Percentiles rank a stretch among this genome's conserved stretches.
These are phyloP conservation scores for Pezicula neosporulosa DNA, from an alignment of 2,329 filamentous ascomycete species.

Conservation along the genomic window DNA sequence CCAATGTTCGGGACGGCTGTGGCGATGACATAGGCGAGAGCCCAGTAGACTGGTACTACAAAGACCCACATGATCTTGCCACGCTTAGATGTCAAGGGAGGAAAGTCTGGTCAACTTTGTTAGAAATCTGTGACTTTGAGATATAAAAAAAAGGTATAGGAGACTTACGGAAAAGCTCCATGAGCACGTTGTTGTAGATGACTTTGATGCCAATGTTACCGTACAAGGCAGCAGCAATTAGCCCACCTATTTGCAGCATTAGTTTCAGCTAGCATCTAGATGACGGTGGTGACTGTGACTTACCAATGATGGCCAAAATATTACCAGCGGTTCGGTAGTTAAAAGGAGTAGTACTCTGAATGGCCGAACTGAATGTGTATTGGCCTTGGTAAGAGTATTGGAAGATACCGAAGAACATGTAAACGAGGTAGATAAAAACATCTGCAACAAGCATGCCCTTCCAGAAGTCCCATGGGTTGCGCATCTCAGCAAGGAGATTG, in stretches of 20 bases:
- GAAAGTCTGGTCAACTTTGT: conserved; percentile 46
- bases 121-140: conserved; percentile 39
- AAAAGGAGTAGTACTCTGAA: conserved; percentile 13
- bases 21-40: conserved; percentile 49
- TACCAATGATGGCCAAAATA: conserved; percentile 14
- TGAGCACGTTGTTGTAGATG: conserved; percentile 38
- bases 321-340: conserved; percentile 16
- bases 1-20: conserved; percentile 50
- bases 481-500: conserved; percentile 52
- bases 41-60: conserved; percentile 55
- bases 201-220: conserved; percentile 39
- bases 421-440: conserved; percentile 38
- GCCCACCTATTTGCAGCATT: neutral
- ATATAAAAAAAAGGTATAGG: conserved; percentile 42
- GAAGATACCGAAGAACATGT: conserved; percentile 41
- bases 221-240: conserved; percentile 29
- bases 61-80: conserved; percentile 35
- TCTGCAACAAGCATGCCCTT: conserved; percentile 37
- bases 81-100: conserved; percentile 13
- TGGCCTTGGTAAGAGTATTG: conserved; percentile 29
- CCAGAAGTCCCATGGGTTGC: conserved; percentile 39
- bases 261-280: neutral
- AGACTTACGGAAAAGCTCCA: conserved; percentile 36
- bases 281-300: conserved; percentile 1
- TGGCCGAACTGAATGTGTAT: conserved; percentile 10